These are phyloP conservation scores for Smallanthus sonchifolius DNA, from an alignment of 129 eudicot genomes.

Conservation along the genomic window DNA sequence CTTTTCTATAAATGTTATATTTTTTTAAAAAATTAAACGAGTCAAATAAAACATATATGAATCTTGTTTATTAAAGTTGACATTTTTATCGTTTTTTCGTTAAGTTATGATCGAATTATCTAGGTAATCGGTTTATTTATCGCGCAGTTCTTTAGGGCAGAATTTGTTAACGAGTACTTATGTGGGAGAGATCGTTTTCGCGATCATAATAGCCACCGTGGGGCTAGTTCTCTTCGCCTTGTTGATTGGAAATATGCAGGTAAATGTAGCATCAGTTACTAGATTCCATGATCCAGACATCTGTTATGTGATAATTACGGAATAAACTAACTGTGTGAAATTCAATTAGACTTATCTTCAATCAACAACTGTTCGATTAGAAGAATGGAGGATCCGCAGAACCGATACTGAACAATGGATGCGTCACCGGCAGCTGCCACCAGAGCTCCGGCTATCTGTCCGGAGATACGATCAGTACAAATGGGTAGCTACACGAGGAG, in stretches of 20 bases:
- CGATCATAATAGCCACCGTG: conserved; percentile 60
- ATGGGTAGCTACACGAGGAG: conserved; percentile 97
- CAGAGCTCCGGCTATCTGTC: conserved; percentile 61
- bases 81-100: no score
- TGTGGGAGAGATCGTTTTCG: conserved; percentile 68
- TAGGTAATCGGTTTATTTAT: no score
- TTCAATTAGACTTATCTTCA: conserved; percentile 70
- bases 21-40: background rate
- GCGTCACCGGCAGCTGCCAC: conserved; percentile 91
- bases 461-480: conserved; percentile 85
- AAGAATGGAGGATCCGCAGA: conserved; percentile 93
- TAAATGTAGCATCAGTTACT: conserved; percentile 16
- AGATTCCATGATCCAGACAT: background rate
- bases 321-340: background rate
- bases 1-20: no score
- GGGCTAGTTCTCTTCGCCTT: conserved; percentile 85
- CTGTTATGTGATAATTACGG: background rate
- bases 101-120: no score
- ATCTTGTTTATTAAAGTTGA: no score
- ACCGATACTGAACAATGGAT: conserved; percentile 96
- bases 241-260: conserved; percentile 96
- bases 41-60: background rate
- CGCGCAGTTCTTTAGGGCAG: conserved; percentile 76
- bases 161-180: conserved; percentile 61
- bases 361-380: conserved; percentile 83